Evolutionary conservation across 2,329 filamentous ascomycete genomes (phyloP).

Genomic region (Neonectria faginata): DNA sequence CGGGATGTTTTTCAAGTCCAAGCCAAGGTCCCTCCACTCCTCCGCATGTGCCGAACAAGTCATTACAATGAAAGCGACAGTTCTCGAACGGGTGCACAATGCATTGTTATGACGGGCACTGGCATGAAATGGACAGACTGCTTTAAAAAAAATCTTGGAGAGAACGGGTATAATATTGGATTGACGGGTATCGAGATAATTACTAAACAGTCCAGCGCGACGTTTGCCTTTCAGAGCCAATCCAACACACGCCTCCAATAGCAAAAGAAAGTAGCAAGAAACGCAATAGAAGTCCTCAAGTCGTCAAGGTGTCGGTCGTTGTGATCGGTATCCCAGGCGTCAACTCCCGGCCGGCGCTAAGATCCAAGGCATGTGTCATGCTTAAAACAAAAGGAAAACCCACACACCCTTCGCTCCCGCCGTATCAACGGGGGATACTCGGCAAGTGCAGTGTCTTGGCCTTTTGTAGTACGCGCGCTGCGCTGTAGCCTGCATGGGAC

Average conservation of each 20-base stretch:
- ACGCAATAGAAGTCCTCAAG: constrained; percentile 26
- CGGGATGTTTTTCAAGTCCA: constrained; percentile 3
- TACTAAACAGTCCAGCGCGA: constrained; percentile 44
- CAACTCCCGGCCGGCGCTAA: not conserved
- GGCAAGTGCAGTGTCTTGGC: constrained; percentile 25
- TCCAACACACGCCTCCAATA: constrained; percentile 40
- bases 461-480: constrained; percentile 20
- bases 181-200: constrained; percentile 48
- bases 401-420: constrained; percentile 12
- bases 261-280: constrained; percentile 35
- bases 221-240: constrained; percentile 42
- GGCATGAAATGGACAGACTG: not conserved
- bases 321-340: constrained; percentile 24
- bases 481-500: constrained; percentile 17
- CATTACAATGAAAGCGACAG: not conserved
- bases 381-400: constrained; percentile 8
- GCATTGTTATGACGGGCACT: not conserved
- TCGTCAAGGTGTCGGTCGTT: constrained; percentile 38
- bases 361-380: constrained; percentile 11
- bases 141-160: not conserved
- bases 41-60: constrained; percentile 14
- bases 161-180: constrained; percentile 38
- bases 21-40: constrained; percentile 1
- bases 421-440: constrained; percentile 25
- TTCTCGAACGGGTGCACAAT: not conserved